Evolutionary conservation across 345 rosid species (phyloP).

Genomic region (Noccaea caerulescens): DNA sequence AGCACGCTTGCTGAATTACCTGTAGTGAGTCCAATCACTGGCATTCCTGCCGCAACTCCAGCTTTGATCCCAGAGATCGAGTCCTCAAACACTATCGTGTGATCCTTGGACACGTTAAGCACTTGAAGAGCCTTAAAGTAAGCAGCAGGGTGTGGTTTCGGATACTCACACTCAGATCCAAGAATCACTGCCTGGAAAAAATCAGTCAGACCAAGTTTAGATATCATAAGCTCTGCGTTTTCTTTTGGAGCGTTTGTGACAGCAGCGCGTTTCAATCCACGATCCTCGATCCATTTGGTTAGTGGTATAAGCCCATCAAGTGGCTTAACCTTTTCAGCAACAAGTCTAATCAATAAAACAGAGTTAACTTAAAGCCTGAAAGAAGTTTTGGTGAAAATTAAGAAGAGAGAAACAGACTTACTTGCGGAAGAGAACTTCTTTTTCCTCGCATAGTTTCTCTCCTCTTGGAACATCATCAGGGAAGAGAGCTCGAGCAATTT

Average conservation of each 20-base stretch:
- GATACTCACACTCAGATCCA: conserved; percentile 79
- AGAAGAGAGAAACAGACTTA: conserved; percentile 33
- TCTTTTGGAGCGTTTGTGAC: conserved; percentile 89
- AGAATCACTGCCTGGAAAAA: conserved; percentile 75
- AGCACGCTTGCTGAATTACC: conserved; percentile 71
- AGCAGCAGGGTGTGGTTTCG: conserved; percentile 88
- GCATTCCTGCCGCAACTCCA: conserved; percentile 96
- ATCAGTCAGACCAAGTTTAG: conserved; percentile 74
- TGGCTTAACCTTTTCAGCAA: conserved; percentile 61
- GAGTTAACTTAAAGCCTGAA: conserved; percentile 3
- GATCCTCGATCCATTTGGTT: conserved; percentile 86
- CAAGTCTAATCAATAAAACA: conserved; percentile 55
- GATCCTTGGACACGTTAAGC: conserved; percentile 85
- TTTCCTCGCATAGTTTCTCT: conserved; percentile 62
- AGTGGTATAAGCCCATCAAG: conserved; percentile 69
- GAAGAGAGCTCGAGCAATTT: conserved; percentile 67
- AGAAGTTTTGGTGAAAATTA: not conserved
- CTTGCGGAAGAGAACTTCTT: conserved; percentile 86
- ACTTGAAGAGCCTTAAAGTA: conserved; percentile 83
- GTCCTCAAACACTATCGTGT: conserved; percentile 81
- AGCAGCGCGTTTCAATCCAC: conserved; percentile 85
- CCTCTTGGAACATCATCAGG: conserved; percentile 75
- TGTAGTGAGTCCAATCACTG: conserved; percentile 76
- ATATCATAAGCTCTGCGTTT: conserved; percentile 88
- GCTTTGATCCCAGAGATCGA: conserved; percentile 90